Base-by-base conservation (phyloP, 257 asterid species). In the Nicotiana attenuata region DNA sequence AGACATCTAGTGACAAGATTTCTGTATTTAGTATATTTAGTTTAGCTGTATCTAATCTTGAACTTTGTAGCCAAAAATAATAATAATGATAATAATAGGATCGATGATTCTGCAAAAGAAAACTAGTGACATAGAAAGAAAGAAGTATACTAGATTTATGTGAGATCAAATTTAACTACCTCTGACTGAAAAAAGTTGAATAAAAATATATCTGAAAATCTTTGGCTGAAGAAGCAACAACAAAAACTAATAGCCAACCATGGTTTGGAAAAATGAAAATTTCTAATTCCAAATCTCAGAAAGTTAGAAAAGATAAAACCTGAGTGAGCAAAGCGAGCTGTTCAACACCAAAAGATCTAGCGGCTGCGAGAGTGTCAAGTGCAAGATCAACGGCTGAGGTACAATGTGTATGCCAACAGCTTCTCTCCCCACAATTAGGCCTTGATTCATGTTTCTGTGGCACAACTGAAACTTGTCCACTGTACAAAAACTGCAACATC, bases 341-440 rank as follows among this genome's bases (percentile, higher is more conserved):
- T 78, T 95, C 98, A 2, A 95, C 98, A 0, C 99, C 99, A 16
- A 95, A 95, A 7, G 95, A 93, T 91, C 97, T 89, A 85, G 99
- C 99, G 93, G 99, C 99, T 2, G 93, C 83, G 65, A 95, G 96
- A 0, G 96, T 93, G 9, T 95, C 98, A 22, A 95, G 97, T 8
- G 99, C 99, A n/a, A 95, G 97, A 91, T 95, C 98, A 79, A 95
- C 97, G 93, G 99, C 99, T 64, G 99, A 93, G 87, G 99, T 81
- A 90, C 99, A 95, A 92, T 95, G 98, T 53, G 97, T 90, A 73
- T 95, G 99, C 98, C 99, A 95, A 84, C 99, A 95, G 0, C 86
- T 93, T 35, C 98, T 77, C 83, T 95, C 98, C 0, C 92, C 92
- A 79, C 99, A 95, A 87, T 95, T 92, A 38, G 97, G 93, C 85